Conservation (phyloP, 176 grass and related monocot genomes). For the Coix lacrymajobi region DNA sequence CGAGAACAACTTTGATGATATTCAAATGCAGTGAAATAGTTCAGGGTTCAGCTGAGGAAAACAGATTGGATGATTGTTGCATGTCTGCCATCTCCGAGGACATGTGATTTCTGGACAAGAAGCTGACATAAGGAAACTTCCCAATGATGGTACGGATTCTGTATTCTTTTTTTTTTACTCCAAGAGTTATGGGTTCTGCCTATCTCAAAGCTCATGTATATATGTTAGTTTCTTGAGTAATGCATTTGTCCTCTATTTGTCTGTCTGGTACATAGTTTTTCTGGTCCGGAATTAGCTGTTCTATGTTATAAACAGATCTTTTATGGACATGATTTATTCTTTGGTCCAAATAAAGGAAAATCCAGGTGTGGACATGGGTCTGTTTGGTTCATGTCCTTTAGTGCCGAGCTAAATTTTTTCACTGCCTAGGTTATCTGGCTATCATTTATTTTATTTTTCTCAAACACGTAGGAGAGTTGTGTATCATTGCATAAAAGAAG, state of each 20-base stretch:
- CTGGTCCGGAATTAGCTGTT: background rate
- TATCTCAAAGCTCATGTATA: background rate
- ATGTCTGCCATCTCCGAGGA: slow-evolving; percentile 44
- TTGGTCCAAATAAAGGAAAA: slow-evolving; percentile 12
- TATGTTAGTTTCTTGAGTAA: background rate
- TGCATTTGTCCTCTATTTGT: background rate
- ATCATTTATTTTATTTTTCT: background rate
- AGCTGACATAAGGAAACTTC: slow-evolving; percentile 40
- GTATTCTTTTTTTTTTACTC: background rate
- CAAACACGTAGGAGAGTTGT: background rate
- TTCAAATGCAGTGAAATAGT: slow-evolving; percentile 38
- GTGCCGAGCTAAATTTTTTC: background rate
- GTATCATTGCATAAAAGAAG: background rate
- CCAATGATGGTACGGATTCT: slow-evolving; percentile 47
- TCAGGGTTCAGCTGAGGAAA: slow-evolving; percentile 23
- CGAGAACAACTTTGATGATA: slow-evolving; percentile 33
- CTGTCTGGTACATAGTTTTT: slow-evolving; percentile 9
- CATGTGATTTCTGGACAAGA: slow-evolving; percentile 38
- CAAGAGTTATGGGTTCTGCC: background rate
- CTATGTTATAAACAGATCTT: background rate
- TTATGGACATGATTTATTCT: slow-evolving; percentile 4
- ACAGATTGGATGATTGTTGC: slow-evolving; percentile 50
- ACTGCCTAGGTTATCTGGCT: background rate
- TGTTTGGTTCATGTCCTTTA: background rate
- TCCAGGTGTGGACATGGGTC: background rate